Evolutionary conservation across 331 rosid species (phyloP).

Genomic region (Cydonia oblonga): DNA sequence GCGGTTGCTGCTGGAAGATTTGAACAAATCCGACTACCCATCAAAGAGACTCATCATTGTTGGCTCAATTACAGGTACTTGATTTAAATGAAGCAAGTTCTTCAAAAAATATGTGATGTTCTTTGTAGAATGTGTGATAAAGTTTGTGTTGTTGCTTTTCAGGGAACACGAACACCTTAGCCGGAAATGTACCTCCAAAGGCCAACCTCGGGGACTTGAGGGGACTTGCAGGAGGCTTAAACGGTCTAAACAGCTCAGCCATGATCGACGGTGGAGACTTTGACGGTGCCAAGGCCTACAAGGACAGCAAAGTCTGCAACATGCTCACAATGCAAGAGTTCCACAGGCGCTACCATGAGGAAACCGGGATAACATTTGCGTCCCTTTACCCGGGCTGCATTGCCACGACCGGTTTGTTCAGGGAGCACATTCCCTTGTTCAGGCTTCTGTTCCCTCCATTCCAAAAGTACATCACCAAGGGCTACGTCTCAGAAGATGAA

Average conservation of each 20-base stretch:
- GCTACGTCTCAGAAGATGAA: conserved; percentile 88
- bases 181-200: conserved; percentile 98
- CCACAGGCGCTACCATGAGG: conserved; percentile 76
- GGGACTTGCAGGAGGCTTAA: conserved; percentile 81
- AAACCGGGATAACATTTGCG: conserved; percentile 80
- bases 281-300: conserved; percentile 99
- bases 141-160: conserved; percentile 4
- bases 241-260: conserved; percentile 70
- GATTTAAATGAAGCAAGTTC: background rate
- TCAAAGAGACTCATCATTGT: conserved; percentile 79
- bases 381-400: conserved; percentile 98
- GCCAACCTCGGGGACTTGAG: conserved; percentile 97
- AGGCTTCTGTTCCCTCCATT: conserved; percentile 83
- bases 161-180: conserved; percentile 94
- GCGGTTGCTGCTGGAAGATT: conserved; percentile 62
- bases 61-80: conserved; percentile 88
- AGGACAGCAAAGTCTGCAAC: conserved; percentile 98
- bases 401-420: conserved; percentile 93
- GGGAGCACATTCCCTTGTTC: conserved; percentile 96
- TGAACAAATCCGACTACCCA: conserved; percentile 79
- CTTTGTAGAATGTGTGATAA: background rate
- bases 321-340: conserved; percentile 97
- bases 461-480: conserved; percentile 95
- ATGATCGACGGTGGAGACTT: conserved; percentile 96
- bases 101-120: background rate